phyloP scores from a whole-genome alignment of 1,139 yeast genomes.

The Candida anutae region DNA sequence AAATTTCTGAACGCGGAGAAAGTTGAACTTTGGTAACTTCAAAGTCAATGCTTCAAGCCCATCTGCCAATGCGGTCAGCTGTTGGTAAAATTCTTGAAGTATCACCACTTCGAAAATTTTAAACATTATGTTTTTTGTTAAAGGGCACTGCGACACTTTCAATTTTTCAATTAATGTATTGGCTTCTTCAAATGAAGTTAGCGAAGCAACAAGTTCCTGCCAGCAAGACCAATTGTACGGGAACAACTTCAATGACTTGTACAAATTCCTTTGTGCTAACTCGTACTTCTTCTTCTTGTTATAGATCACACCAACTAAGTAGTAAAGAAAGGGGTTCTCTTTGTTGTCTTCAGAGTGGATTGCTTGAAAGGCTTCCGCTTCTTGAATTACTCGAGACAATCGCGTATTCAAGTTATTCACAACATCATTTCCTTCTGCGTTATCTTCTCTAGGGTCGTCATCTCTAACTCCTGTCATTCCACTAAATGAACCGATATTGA shows the following conservation, averaged over 20 bases:
- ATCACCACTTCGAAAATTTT: slow-evolving; percentile 62
- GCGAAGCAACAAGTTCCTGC: slow-evolving; percentile 68
- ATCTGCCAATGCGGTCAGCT: slow-evolving; percentile 42
- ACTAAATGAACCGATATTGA: slow-evolving; percentile 20
- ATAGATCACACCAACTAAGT: slow-evolving; percentile 60
- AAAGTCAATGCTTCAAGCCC: slow-evolving; percentile 40
- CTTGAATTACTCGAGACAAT: slow-evolving; percentile 37
- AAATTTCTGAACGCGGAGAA: slow-evolving; percentile 74
- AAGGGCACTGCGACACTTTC: slow-evolving; percentile 13
- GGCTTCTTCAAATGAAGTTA: slow-evolving; percentile 61
- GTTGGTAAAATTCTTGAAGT: slow-evolving; percentile 76
- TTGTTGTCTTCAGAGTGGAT: slow-evolving; percentile 16
- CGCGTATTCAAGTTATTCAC: slow-evolving; percentile 17
- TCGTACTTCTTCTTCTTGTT: slow-evolving; percentile 52
- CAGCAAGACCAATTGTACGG: slow-evolving; percentile 95
- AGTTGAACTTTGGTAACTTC: slow-evolving; percentile 65
- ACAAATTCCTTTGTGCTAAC: slow-evolving; percentile 53
- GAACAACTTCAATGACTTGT: slow-evolving; percentile 51
- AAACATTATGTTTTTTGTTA: slow-evolving; percentile 43
- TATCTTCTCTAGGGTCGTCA: slow-evolving; percentile 3
- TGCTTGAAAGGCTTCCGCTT: slow-evolving; percentile 19
- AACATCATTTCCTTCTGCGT: slow-evolving; percentile 8
- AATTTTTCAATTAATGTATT: slow-evolving; percentile 35
- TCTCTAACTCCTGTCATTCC: slow-evolving; percentile 4
- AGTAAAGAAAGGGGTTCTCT: slow-evolving; percentile 57